These are phyloP conservation scores for Linum usitatissimum DNA, from an alignment of 345 rosid species.

Conservation along the genomic window DNA sequence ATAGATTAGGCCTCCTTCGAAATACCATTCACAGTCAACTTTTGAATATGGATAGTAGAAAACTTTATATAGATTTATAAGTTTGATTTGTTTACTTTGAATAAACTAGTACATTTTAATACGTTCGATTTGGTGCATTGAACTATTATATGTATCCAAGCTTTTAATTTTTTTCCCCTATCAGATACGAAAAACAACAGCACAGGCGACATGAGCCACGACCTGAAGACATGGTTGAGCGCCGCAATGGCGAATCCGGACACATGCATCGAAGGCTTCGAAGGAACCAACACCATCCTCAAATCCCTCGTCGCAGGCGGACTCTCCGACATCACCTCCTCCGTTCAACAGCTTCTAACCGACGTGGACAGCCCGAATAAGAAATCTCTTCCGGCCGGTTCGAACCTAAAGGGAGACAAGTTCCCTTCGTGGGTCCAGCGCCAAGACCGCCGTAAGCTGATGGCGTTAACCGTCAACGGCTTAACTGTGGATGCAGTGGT, in stretches of 20 bases:
- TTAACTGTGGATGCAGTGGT: constrained; percentile 15
- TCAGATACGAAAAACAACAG: constrained; percentile 17
- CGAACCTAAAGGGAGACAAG: not conserved
- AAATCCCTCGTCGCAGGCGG: not conserved
- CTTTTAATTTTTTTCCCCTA: no score
- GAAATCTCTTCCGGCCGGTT: not conserved
- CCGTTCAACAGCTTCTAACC: not conserved
- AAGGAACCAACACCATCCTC: constrained; percentile 13
- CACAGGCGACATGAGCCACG: constrained; percentile 15
- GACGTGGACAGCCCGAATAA: not conserved
- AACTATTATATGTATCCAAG: no score
- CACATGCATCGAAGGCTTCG: constrained; percentile 25
- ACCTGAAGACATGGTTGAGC: constrained; percentile 27
- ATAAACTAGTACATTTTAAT: no score
- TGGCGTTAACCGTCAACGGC: constrained; percentile 5
- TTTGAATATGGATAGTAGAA: not conserved
- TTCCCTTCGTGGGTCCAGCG: not conserved
- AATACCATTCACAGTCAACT: not conserved
- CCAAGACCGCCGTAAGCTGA: constrained; percentile 1
- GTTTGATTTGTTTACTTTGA: no score
- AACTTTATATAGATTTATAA: no score
- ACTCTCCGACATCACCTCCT: not conserved
- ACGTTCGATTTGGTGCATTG: no score
- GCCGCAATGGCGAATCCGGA: constrained; percentile 24
- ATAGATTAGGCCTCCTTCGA: not conserved